A percentile compares a stretch with the other conserved stretches of the same genome.
Conservation (phyloP, 345 rosid species). For the Linum tenue region DNA sequence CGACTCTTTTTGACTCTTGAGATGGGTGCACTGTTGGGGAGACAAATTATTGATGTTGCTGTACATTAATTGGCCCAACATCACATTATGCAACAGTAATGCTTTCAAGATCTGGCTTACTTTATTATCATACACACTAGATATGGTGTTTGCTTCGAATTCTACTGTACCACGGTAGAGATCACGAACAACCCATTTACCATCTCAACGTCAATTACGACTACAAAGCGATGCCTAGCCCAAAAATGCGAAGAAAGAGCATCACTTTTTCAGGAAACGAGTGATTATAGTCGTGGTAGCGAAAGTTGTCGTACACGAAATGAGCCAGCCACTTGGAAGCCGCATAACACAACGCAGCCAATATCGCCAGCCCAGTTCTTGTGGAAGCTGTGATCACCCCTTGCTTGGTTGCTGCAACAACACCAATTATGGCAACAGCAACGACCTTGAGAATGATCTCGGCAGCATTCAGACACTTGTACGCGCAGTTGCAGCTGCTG, state of each 20-base stretch:
- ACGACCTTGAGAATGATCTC: neutral
- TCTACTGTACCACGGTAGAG: too few relatives aligned
- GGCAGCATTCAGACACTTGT: neutral
- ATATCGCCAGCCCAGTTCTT: neutral
- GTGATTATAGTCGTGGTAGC: neutral
- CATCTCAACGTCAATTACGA: too few relatives aligned
- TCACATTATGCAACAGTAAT: too few relatives aligned
- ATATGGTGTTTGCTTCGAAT: too few relatives aligned
- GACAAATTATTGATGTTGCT: too few relatives aligned
- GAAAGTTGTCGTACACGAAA: neutral
- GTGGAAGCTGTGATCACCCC: neutral
- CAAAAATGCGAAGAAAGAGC: neutral
- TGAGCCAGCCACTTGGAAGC: neutral
- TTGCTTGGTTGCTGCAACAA: neutral
- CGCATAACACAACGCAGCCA: neutral
- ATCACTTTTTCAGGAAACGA: neutral
- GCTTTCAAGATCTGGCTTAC: too few relatives aligned
- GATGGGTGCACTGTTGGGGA: too few relatives aligned
- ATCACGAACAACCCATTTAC: too few relatives aligned
- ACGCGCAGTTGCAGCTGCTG: neutral
- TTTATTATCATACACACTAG: too few relatives aligned
- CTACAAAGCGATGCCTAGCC: neutral
- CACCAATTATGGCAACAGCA: too few relatives aligned
- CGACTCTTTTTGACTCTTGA: too few relatives aligned
- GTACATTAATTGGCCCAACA: too few relatives aligned